These are phyloP conservation scores for Podaxis mareebaensis DNA, from an alignment of 768 basidiomycete species.

Conservation along the genomic window DNA sequence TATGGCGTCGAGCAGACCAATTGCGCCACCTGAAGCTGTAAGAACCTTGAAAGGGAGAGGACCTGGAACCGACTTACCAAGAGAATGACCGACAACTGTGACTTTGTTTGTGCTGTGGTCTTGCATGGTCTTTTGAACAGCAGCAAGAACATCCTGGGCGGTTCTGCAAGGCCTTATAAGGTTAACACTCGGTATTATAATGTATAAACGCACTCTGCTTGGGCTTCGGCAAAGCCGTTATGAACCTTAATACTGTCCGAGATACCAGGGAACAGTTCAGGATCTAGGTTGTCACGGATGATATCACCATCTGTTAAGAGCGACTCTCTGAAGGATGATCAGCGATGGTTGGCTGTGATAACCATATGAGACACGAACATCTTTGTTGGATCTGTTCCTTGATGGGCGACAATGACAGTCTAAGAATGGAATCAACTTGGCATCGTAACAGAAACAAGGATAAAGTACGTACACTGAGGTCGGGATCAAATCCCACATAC, in stretches of 20 bases:
- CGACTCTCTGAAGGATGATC: constrained; percentile 34
- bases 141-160: constrained; percentile 36
- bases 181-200: too few species aligned
- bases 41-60: not conserved
- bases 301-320: constrained; percentile 52
- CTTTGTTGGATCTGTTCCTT: constrained; percentile 24
- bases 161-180: constrained; percentile 26
- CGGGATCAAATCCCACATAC: constrained; percentile 44
- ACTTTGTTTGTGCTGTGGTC: constrained; percentile 29
- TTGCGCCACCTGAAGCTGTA: constrained; percentile 44
- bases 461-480: constrained; percentile 24
- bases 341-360: not conserved
- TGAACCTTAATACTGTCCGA: constrained; percentile 44
- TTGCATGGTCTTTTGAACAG: constrained; percentile 17
- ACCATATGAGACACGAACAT: constrained; percentile 13
- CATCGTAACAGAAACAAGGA: not conserved
- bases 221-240: constrained; percentile 53
- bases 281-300: constrained; percentile 35
- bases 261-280: constrained; percentile 56
- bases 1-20: constrained; percentile 52
- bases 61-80: constrained; percentile 4
- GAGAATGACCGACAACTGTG: constrained; percentile 36
- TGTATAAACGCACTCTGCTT: constrained; percentile 31
- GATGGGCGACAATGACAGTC: constrained; percentile 38
- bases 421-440: constrained; percentile 6